phyloP scores from a whole-genome alignment of 192 early-diverging fungal species.

The Pecoramyces ruminantium region DNA sequence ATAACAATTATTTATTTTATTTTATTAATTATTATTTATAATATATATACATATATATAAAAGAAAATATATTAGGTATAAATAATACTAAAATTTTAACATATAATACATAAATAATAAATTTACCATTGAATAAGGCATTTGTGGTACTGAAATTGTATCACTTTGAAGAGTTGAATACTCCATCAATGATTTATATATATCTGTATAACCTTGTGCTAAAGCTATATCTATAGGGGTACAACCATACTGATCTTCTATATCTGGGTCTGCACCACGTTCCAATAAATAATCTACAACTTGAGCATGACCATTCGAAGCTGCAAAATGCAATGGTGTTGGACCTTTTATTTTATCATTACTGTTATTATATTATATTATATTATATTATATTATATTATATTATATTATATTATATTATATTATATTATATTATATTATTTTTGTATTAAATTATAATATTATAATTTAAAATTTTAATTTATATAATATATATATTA shows the following conservation, averaged over 20 bases:
- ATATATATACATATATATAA: too few relatives aligned
- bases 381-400: too few relatives aligned
- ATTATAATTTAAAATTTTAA: too few relatives aligned
- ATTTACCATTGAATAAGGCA: neutral
- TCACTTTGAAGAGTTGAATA: neutral
- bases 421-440: too few relatives aligned
- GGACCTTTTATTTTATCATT: neutral
- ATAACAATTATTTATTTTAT: too few relatives aligned
- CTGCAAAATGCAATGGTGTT: neutral
- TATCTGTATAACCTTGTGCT: neutral
- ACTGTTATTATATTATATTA: neutral
- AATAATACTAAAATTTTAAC: too few relatives aligned
- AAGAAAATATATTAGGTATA: too few relatives aligned
- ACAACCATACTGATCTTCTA: neutral
- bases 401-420: too few relatives aligned
- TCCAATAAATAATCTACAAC: neutral
- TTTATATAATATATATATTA: too few relatives aligned
- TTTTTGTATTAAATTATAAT: too few relatives aligned
- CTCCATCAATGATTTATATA: neutral
- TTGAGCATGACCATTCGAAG: neutral
- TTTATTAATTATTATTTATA: too few relatives aligned
- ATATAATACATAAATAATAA: too few relatives aligned
- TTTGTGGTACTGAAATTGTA: neutral
- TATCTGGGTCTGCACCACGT: neutral
- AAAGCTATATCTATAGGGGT: neutral